Evolutionary conservation across 352 stramenopile genomes (phyloP).

Genomic region (Phytophthora palmivora): DNA sequence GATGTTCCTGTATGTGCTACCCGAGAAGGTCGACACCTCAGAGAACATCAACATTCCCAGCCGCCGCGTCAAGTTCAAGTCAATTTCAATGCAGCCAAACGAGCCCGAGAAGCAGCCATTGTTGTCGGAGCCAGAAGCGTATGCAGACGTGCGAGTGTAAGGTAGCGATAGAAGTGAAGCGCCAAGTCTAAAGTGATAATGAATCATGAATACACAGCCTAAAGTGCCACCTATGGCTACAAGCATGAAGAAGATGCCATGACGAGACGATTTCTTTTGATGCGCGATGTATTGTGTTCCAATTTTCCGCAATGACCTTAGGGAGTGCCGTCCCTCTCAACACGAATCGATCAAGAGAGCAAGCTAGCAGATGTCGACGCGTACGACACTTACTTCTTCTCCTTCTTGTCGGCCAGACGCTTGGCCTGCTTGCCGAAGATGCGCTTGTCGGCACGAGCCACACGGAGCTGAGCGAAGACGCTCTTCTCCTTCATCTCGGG

Average conservation of each 20-base stretch:
- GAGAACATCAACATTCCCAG: conserved; percentile 12
- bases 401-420: conserved; percentile 89
- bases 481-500: conserved; percentile 88
- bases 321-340: conserved; percentile 23
- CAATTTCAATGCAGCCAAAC: conserved; percentile 12
- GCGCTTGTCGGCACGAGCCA: conserved; percentile 86
- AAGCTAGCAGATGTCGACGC: conserved; percentile 31
- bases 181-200: neutral
- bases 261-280: conserved; percentile 32
- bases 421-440: conserved; percentile 91
- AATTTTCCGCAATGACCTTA: conserved; percentile 69
- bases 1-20: conserved; percentile 71
- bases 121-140: conserved; percentile 39
- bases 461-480: conserved; percentile 85
- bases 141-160: conserved; percentile 35
- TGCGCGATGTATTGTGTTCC: conserved; percentile 69
- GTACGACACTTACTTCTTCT: conserved; percentile 75
- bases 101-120: conserved; percentile 57
- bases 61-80: conserved; percentile 17
- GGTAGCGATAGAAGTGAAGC: conserved; percentile 2
- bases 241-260: neutral
- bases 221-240: neutral
- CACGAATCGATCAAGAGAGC: conserved; percentile 22
- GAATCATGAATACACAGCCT: neutral
- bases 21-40: conserved; percentile 60